Conservation (phyloP, 306 rosid genomes). For the Ochetophila trinervis region DNA sequence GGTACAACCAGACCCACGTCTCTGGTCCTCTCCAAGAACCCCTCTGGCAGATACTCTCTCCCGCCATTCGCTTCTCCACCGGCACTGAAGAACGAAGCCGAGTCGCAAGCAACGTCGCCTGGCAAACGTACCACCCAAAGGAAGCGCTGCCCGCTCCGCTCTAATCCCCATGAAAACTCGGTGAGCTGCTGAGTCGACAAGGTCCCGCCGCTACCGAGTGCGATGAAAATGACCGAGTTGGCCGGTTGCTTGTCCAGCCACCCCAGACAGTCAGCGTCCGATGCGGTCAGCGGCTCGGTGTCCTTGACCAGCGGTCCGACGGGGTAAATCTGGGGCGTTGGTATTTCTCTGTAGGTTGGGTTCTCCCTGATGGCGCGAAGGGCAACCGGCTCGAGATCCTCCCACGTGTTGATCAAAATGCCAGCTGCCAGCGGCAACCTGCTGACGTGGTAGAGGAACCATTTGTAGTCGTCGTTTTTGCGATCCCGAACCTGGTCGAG, state of each 20-base stretch:
- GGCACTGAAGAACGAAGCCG: slow-evolving; percentile 22
- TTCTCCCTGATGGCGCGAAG: slow-evolving; percentile 34
- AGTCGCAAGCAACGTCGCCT: not conserved
- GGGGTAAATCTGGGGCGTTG: slow-evolving; percentile 26
- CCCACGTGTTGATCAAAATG: slow-evolving; percentile 41
- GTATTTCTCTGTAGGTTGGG: slow-evolving; percentile 24
- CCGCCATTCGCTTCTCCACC: slow-evolving; percentile 18
- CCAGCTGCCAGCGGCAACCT: slow-evolving; percentile 33
- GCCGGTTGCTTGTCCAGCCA: slow-evolving; percentile 46
- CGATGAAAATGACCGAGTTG: slow-evolving; percentile 32
- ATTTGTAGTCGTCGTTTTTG: slow-evolving; percentile 38
- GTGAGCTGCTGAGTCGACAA: slow-evolving; percentile 16
- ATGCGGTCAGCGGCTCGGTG: slow-evolving; percentile 2
- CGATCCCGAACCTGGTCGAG: slow-evolving; percentile 36
- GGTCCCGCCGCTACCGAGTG: slow-evolving; percentile 43
- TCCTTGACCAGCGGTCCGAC: slow-evolving; percentile 41
- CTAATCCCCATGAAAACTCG: slow-evolving; percentile 49
- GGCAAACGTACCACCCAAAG: slow-evolving; percentile 36
- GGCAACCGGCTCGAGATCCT: slow-evolving; percentile 34
- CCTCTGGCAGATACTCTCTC: slow-evolving; percentile 32
- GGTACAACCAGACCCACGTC: slow-evolving; percentile 28
- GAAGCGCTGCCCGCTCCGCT: slow-evolving; percentile 41
- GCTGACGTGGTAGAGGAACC: slow-evolving; percentile 26
- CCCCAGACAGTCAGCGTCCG: slow-evolving; percentile 13
- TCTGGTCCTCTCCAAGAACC: slow-evolving; percentile 35